phyloP scores from a whole-genome alignment of 768 basidiomycete genomes.

The Trametes maxima region DNA sequence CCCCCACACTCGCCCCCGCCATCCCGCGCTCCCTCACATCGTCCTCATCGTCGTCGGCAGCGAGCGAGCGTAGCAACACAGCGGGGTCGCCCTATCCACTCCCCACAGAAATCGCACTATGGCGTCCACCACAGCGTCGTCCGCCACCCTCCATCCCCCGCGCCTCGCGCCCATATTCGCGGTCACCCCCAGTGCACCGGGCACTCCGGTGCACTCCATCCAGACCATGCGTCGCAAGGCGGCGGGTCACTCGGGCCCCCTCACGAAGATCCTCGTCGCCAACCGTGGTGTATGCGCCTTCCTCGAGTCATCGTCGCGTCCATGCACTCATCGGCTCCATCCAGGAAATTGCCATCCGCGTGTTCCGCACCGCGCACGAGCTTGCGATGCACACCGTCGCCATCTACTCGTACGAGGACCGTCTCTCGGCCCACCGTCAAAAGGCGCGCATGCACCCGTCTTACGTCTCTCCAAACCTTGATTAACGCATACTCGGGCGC shows the following conservation, averaged over 20 bases:
- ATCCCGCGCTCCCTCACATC: conserved; percentile 6
- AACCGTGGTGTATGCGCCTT: conserved; percentile 72
- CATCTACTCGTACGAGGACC: conserved; percentile 97
- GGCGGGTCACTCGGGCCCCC: conserved; percentile 86
- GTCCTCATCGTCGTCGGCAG: conserved; percentile 18
- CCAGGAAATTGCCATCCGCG: conserved; percentile 98
- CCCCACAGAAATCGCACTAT: conserved; percentile 14
- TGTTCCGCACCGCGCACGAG: conserved; percentile 98
- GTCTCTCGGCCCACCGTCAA: conserved; percentile 95
- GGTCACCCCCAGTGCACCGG: conserved; percentile 72
- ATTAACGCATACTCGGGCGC: neutral
- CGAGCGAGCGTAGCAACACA: conserved; percentile 3
- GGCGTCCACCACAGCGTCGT: conserved; percentile 20
- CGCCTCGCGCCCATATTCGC: conserved; percentile 74
- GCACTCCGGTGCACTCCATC: conserved; percentile 88
- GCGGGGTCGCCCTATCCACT: neutral
- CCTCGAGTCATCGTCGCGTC: neutral
- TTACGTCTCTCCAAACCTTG: neutral
- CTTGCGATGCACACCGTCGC: conserved; percentile 99
- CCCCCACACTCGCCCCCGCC: neutral
- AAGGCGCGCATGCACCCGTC: conserved; percentile 56
- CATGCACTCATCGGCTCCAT: conserved; percentile 7
- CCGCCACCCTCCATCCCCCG: conserved; percentile 60
- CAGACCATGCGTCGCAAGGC: conserved; percentile 90
- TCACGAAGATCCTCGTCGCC: conserved; percentile 91